Conservation (phyloP, 768 basidiomycete genomes). For the Agrocybe pediades region DNA sequence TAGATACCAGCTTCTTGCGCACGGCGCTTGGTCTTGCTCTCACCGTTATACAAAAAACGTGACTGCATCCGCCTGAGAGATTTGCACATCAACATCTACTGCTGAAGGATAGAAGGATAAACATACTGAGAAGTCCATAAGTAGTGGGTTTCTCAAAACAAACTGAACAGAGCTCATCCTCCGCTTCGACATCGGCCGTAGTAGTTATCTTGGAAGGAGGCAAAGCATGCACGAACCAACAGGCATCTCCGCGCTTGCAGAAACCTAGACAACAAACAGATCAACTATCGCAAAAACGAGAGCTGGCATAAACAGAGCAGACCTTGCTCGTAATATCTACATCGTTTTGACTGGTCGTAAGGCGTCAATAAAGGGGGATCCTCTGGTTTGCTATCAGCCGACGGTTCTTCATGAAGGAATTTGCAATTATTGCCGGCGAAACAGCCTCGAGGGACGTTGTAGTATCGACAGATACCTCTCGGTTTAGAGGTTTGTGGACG, state of each 20-base stretch:
- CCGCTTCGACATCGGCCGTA: slow-evolving; percentile 23
- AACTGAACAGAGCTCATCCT: slow-evolving; percentile 62
- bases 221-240: slow-evolving; percentile 78
- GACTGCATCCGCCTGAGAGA: slow-evolving; percentile 64
- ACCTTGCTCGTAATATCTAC: slow-evolving; percentile 66
- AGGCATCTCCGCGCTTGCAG: slow-evolving; percentile 67
- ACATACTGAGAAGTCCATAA: slow-evolving; percentile 69
- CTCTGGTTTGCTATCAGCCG: slow-evolving; percentile 31
- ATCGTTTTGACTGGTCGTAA: slow-evolving; percentile 71
- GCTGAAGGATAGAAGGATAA: too few relatives aligned
- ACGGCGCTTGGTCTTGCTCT: slow-evolving; percentile 12
- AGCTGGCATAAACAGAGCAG: not conserved
- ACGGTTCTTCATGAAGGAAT: slow-evolving; percentile 64
- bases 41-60: slow-evolving; percentile 77
- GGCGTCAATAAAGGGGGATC: slow-evolving; percentile 48
- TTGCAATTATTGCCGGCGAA: slow-evolving; percentile 71
- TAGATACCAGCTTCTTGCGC: not conserved
- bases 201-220: slow-evolving; percentile 20
- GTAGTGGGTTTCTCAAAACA: slow-evolving; percentile 73
- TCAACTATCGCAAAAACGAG: not conserved
- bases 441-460: slow-evolving; percentile 65
- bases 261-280: slow-evolving; percentile 47
- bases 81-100: slow-evolving; percentile 1
- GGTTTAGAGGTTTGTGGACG: slow-evolving; percentile 72
- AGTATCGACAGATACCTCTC: slow-evolving; percentile 73